phyloP scores from a whole-genome alignment of 257 asterid genomes.

The Nicotiana paniculata region DNA sequence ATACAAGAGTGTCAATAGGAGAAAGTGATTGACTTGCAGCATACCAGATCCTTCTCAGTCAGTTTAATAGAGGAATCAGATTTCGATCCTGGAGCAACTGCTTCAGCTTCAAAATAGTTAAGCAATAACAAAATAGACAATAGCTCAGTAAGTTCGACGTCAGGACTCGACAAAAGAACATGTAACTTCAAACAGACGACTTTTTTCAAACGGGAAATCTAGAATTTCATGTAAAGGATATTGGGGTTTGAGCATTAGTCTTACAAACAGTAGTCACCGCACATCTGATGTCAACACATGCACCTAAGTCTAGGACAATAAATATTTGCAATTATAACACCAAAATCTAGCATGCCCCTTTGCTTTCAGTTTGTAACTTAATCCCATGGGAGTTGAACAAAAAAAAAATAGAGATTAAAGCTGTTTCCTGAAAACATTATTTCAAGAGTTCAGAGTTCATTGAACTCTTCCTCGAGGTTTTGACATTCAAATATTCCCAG shows the following conservation, averaged over 20 bases:
- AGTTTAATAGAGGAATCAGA: conserved; percentile 36
- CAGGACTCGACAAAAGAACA: neutral
- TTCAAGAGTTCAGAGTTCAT: neutral
- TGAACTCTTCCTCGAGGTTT: neutral
- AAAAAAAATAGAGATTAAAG: neutral
- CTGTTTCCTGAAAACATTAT: neutral
- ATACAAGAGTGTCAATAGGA: neutral
- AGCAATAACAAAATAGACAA: conserved; percentile 8
- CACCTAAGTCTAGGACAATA: neutral
- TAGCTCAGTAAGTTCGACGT: neutral
- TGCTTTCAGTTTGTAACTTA: neutral
- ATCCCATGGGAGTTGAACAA: neutral
- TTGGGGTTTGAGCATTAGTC: neutral
- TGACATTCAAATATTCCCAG: neutral
- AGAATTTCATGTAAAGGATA: neutral
- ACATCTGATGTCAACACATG: neutral
- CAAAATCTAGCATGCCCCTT: neutral
- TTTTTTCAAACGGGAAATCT: neutral
- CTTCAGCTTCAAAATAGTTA: conserved; percentile 40
- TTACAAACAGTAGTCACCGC: neutral
- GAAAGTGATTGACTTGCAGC: neutral
- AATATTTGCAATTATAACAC: neutral
- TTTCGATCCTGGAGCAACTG: conserved; percentile 31
- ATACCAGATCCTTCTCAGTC: conserved; percentile 47
- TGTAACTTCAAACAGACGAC: neutral